phyloP scores from a whole-genome alignment of 345 rosid species.

The Gossypium turneri region DNA sequence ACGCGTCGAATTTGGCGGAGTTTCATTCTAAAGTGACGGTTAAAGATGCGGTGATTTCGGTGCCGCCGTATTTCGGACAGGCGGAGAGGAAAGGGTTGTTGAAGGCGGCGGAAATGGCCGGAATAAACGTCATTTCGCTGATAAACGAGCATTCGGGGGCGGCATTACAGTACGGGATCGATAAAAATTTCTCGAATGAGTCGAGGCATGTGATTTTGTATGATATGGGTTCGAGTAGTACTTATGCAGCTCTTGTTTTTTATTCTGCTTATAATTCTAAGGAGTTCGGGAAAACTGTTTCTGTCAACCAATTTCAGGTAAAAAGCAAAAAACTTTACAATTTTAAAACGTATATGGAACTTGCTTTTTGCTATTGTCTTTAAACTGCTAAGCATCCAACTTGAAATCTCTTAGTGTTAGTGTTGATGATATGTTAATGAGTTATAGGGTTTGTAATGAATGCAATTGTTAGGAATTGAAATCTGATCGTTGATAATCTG shows the following conservation, averaged over 20 bases:
- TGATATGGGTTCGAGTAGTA: conserved; percentile 94
- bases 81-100: conserved; percentile 84
- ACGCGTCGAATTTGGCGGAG: conserved; percentile 69
- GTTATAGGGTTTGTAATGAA: neutral
- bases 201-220: conserved; percentile 88
- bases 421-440: neutral
- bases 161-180: conserved; percentile 97
- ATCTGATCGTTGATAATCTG: neutral
- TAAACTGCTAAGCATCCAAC: neutral
- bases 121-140: conserved; percentile 77
- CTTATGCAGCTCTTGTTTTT: conserved; percentile 83
- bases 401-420: neutral
- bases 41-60: conserved; percentile 73
- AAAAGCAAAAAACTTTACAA: neutral
- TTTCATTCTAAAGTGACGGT: conserved; percentile 64
- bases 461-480: neutral
- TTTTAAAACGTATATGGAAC: neutral
- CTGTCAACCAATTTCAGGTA: conserved; percentile 95
- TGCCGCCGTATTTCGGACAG: conserved; percentile 95
- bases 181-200: conserved; percentile 82
- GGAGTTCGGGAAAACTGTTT: conserved; percentile 80
- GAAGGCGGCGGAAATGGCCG: conserved; percentile 90
- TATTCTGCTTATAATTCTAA: conserved; percentile 81
- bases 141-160: conserved; percentile 90
- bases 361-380: neutral